Base-by-base conservation (phyloP, 2,329 filamentous ascomycete genomes). In the Arthrobotrys sphaeroides region DNA sequence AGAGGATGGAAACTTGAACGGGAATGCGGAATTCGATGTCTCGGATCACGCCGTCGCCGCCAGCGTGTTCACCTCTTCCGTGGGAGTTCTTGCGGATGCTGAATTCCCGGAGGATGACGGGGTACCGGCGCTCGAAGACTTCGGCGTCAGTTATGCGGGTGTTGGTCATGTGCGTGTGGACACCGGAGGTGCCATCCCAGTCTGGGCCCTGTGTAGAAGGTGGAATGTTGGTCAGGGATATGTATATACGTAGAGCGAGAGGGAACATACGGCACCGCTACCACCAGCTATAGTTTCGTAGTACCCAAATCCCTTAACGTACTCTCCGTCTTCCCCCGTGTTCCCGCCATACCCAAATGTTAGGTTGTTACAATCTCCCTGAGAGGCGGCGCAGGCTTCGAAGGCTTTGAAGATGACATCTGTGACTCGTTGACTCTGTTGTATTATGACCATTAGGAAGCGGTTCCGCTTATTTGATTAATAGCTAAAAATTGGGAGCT, bases 91-190 rank as follows among this genome's bases (percentile, higher is more conserved):
- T 78, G 0, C 91, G 83, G 7, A 94, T 83, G 10, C 86, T 85
- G 81, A 94, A 94, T 78, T 91, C 87, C 4, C 89, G 85, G 33
- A 95, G 83, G 0, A 95, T 82, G 0, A 93, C 90, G 0, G 91
- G 91, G 79, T 93, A 93, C 6, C 91, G 84, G 26, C 90, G 85
- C 83, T 94, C 91, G 78, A 94, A 91, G 5, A 93, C 87, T 81
- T 95, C 92, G 0, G 90, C 86, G 80, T 94, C 92, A 0, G 91
- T 94, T 80, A 94, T 94, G 12, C 91, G 87, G 2, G 91, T 94
- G 81, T 95, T 95, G 5, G 92, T 94, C 90, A 94, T 93, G 83
- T 94, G 91, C 1, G 88, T 90, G 81, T 94, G 91, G n/a, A 94
- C 90, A 13, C 90, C 91, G 61, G 85, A 88, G 9, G 90, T 90